Percentiles rank a stretch among this genome's conserved stretches.
Conservation (phyloP, 805 yeast species). For the Saccharomyces mikatae region DNA sequence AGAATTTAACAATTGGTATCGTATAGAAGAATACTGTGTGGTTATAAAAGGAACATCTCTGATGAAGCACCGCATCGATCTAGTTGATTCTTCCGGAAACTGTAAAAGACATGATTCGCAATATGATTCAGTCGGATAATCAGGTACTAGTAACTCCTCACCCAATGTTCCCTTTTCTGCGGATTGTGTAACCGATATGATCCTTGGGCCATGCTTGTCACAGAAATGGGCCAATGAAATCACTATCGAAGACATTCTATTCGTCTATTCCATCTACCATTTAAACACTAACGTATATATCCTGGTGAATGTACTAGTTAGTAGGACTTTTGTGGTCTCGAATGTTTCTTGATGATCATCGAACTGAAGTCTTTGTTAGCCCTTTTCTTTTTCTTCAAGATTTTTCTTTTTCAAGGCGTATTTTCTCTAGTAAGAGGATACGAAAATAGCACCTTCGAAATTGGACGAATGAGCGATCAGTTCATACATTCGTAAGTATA, state of each 20-base stretch:
- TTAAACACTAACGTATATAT: neutral
- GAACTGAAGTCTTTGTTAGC: neutral
- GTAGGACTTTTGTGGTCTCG: neutral
- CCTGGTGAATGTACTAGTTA: neutral
- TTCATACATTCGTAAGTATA: neutral
- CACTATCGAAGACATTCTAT: constrained; percentile 14
- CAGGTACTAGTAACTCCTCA: constrained; percentile 30
- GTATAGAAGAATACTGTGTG: constrained; percentile 51
- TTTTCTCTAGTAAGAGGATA: neutral
- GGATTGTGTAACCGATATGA: constrained; percentile 55
- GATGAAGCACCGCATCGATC: constrained; percentile 30
- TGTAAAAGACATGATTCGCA: constrained; percentile 56
- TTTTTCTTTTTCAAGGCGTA: neutral
- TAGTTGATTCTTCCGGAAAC: constrained; percentile 35
- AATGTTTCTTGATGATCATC: neutral
- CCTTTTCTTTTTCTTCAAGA: neutral
- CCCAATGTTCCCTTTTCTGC: constrained; percentile 14
- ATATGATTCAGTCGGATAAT: constrained; percentile 38
- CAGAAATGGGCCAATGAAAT: constrained; percentile 62
- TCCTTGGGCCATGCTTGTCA: constrained; percentile 69
- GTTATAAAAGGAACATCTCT: constrained; percentile 35
- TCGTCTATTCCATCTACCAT: neutral
- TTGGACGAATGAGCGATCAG: neutral
- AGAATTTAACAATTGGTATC: constrained; percentile 49
- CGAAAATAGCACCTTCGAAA: neutral